Evolutionary conservation across 441 rosid species (phyloP).

Genomic region (Populus tomentosa): DNA sequence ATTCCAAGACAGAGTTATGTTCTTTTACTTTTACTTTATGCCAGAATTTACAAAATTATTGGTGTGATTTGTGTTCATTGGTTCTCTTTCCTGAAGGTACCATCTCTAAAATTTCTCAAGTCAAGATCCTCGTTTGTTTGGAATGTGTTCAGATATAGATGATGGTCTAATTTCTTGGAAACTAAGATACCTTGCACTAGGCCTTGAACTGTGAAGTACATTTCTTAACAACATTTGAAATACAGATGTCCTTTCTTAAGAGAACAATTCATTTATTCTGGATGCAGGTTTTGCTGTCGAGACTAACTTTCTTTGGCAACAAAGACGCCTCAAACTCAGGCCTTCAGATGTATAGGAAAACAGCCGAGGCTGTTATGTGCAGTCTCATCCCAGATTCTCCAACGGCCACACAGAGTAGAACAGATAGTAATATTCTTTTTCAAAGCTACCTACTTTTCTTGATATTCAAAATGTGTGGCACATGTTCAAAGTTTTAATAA

Average conservation of each 20-base stretch:
- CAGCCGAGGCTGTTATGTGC: conserved; percentile 97
- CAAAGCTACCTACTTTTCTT: neutral
- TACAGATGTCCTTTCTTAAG: neutral
- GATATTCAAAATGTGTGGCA: neutral
- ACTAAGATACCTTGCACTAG: neutral
- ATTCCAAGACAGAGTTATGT: neutral
- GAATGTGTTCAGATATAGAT: neutral
- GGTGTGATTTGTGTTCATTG: neutral
- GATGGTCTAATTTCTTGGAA: neutral
- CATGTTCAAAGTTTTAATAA: neutral
- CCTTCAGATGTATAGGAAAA: conserved; percentile 59
- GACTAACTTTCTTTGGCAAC: conserved; percentile 65
- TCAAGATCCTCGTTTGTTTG: neutral
- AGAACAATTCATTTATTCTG: conserved; percentile 7
- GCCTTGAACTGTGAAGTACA: neutral
- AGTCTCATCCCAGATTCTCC: conserved; percentile 88
- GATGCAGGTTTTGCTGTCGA: conserved; percentile 78
- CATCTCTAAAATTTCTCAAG: neutral
- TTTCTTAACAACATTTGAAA: neutral
- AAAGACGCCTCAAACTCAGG: conserved; percentile 58
- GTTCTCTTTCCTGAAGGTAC: neutral
- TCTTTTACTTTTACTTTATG: neutral
- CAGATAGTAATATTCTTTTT: conserved; percentile 48
- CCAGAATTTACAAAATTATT: neutral
- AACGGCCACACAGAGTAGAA: conserved; percentile 74